Percentiles rank a stretch among this genome's conserved stretches.
These are phyloP conservation scores for Phytophthora syringae DNA, from an alignment of 352 stramenopile genomes.

Conservation along the genomic window DNA sequence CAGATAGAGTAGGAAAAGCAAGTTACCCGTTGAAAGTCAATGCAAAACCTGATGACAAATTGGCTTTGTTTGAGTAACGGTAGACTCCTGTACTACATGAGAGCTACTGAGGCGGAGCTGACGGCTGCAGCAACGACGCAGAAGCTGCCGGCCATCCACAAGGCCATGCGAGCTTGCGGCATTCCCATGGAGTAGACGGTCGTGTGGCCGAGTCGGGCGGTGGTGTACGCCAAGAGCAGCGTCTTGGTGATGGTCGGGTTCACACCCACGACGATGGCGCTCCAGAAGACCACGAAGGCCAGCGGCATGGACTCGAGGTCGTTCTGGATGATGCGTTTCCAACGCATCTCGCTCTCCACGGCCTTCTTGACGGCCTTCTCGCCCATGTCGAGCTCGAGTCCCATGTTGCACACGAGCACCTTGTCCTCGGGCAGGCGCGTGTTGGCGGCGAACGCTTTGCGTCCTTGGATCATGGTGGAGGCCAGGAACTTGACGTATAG, in stretches of 20 bases:
- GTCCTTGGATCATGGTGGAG: constrained; percentile 52
- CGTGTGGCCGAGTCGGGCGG: constrained; percentile 46
- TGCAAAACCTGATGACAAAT: too few species aligned
- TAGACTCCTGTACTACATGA: too few species aligned
- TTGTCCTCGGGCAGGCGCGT: constrained; percentile 54
- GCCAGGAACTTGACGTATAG: constrained; percentile 73
- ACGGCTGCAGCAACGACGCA: constrained; percentile 29
- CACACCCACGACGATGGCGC: constrained; percentile 43
- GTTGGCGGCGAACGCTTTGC: constrained; percentile 52
- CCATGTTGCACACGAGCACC: constrained; percentile 37
- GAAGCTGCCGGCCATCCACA: constrained; percentile 36
- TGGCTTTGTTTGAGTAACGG: too few species aligned
- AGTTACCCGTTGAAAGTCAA: too few species aligned
- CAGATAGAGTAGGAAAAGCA: constrained; percentile 22
- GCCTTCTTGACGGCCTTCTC: constrained; percentile 39
- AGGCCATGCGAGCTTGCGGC: constrained; percentile 33
- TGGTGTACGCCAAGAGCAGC: constrained; percentile 50
- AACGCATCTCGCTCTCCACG: constrained; percentile 49
- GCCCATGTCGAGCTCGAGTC: constrained; percentile 27
- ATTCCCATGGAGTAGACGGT: constrained; percentile 49
- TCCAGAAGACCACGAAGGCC: constrained; percentile 53
- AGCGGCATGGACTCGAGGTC: constrained; percentile 68
- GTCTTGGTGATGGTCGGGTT: constrained; percentile 38
- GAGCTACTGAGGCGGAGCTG: neutral
- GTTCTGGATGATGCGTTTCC: constrained; percentile 65